Conservation (phyloP, 1,284 basidiomycete species). For the Boletellus dicymbophilus region DNA sequence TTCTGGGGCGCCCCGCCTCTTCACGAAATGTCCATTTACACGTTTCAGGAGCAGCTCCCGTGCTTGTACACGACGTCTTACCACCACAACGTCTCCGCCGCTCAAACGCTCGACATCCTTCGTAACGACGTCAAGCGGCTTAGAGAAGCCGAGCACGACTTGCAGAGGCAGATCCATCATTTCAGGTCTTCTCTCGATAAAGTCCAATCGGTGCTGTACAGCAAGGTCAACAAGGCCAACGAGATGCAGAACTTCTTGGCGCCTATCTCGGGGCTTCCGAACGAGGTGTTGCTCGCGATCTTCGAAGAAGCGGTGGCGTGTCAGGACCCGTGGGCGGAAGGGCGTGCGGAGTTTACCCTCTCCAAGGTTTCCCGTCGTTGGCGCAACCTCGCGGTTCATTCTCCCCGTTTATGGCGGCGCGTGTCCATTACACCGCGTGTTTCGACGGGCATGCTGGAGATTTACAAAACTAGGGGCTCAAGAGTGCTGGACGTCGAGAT, state of each 20-base stretch:
- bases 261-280: constrained; percentile 29
- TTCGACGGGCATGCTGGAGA: constrained; percentile 23
- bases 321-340: constrained; percentile 23
- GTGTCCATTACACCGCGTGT: constrained; percentile 26
- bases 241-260: constrained; percentile 32
- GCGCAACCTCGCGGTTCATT: constrained; percentile 29
- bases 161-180: constrained; percentile 20
- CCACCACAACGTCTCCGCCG: constrained; percentile 16
- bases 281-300: constrained; percentile 31
- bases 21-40: constrained; percentile 7
- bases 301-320: constrained; percentile 31
- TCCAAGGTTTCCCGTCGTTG: constrained; percentile 33
- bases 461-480: constrained; percentile 26
- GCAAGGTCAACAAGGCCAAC: constrained; percentile 27
- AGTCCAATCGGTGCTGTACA: constrained; percentile 16
- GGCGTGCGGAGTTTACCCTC: constrained; percentile 24
- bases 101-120: constrained; percentile 18
- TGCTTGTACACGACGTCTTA: constrained; percentile 12
- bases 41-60: constrained; percentile 15
- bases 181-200: constrained; percentile 17
- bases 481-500: constrained; percentile 30
- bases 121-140: constrained; percentile 24
- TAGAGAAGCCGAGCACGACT: constrained; percentile 13
- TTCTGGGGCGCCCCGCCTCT: background rate
- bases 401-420: constrained; percentile 28